Evolutionary conservation across 2,329 filamentous ascomycete species (phyloP), one percentile per base, ranked within the genome.

Genomic region (Scorias spongiosa): DNA sequence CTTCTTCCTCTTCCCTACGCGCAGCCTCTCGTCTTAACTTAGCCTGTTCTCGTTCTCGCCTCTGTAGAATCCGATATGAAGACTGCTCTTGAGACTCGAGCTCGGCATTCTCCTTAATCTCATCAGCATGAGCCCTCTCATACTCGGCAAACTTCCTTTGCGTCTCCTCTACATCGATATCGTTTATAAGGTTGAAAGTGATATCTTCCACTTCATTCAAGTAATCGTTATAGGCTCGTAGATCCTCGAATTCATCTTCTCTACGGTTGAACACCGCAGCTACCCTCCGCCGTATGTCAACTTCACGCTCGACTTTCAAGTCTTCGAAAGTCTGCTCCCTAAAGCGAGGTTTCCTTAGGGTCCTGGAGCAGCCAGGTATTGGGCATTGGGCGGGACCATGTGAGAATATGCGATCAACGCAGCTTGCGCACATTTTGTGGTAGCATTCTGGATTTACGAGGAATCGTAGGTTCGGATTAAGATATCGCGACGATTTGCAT

Each of bases 401-500:
- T 30, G 82, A 83, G 72, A 96, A 98, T 55, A 96, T 84, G 44
- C 89, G 83, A 64, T 89, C 84, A 37, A 96, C 88, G 68, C 91
- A 98, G 45, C 84, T 88, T 62, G 86, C 82, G 71, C 91, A 98
- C 85, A 98, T 96, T 54, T 86, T 86, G 71, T 98, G 91, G 71
- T 98, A 98, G 75, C 91, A 98, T 71, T 93, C 87, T 8, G 89
- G 86, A 63, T 96, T 95, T 68, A 98, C 88, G 54, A 91, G 82
- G 67, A 98, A 96, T 51, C 81, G 76, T 76, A 98, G 88, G 67
- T 87, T 81, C 48, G 80, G 80, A 70, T 95, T 95, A 57, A 96
- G 81, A 70, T 96, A 96, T 51, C 87, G 84, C 47, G 84, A 85
- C 47, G 87, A 93, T 67, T 95, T 95, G 81, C 91, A 98, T 54